These are phyloP conservation scores for Macrophomina tecta DNA, from an alignment of 2,329 filamentous ascomycete genomes.

Conservation along the genomic window DNA sequence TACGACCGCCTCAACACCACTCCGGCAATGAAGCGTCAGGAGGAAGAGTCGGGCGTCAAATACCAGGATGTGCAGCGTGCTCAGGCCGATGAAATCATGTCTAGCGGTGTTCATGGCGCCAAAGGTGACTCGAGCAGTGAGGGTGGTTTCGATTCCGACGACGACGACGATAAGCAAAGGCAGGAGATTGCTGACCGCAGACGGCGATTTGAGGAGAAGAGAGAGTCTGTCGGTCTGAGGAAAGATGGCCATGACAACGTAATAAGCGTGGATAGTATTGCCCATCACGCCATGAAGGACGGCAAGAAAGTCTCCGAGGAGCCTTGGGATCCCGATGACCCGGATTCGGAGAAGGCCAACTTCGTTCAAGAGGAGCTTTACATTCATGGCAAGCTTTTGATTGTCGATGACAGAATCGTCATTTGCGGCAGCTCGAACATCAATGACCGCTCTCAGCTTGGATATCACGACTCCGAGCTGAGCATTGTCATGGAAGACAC, in stretches of 20 bases:
- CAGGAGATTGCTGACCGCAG: conserved; percentile 54
- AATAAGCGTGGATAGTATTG: conserved; percentile 67
- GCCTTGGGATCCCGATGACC: conserved; percentile 73
- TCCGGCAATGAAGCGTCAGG: conserved; percentile 71
- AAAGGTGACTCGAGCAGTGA: conserved; percentile 34
- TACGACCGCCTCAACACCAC: conserved; percentile 94
- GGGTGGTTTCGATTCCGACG: conserved; percentile 30
- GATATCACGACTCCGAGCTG: conserved; percentile 88
- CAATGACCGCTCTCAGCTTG: conserved; percentile 88
- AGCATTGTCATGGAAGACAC: conserved; percentile 89
- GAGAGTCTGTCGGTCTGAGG: conserved; percentile 47
- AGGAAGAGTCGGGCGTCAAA: conserved; percentile 79
- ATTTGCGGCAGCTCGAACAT: conserved; percentile 89
- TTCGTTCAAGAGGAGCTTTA: conserved; percentile 97
- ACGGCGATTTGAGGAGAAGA: conserved; percentile 52
- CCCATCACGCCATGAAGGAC: conserved; percentile 82
- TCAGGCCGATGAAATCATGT: conserved; percentile 88
- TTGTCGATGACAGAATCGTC: conserved; percentile 84
- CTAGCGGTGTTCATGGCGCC: conserved; percentile 69
- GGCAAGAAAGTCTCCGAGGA: conserved; percentile 70
- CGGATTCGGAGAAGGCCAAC: conserved; percentile 79
- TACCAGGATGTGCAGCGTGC: conserved; percentile 89
- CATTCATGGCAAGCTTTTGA: conserved; percentile 88
- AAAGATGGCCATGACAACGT: conserved; percentile 37
- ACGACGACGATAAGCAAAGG: conserved; percentile 44